Base-by-base conservation (phyloP, 345 rosid species). In the Hibiscus trionum region DNA sequence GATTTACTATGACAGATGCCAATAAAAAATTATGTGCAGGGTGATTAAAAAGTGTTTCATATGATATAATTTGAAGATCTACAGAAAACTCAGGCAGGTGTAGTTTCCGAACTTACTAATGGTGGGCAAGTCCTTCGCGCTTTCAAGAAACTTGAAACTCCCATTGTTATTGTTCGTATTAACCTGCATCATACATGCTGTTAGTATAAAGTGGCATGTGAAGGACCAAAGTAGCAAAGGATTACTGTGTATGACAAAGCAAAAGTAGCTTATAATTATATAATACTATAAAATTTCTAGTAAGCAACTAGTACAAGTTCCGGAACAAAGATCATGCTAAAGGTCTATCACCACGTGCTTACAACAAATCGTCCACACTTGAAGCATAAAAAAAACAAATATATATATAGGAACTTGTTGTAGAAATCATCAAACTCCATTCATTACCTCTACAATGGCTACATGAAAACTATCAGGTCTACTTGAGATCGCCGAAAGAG, bases 371-470 rank as follows among this genome's bases (percentile, higher is more conserved):
- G 49, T 37, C 39, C 19, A 33, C 37, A 63, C 35, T 68, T 67
- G 58, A 53, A 66, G 67, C 37, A 33, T 33, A 33, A 33, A 33
- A 33, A 35, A 35, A 35, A 35, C 39, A 35, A 35, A 35, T 6
- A 35, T 33, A 35, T 33, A 3, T 35, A 35, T 35, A 35, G 7
- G 5, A 35, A 37, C 8, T 37, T 37, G 1, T 50, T 4, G 4
- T 15, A 26, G 67, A 66, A 62, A 39, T 10, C 7, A 50, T 50
- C 37, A 21, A 49, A 69, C 27, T 60, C 39, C 59, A 66, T 74
- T 81, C 47, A 61, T 74, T 82, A 90, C 93, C 99, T 88, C 97
- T 1, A 91, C 89, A 59, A 95, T 85, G 44, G 99, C 99, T 76
- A 86, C 81, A 73, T 95, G 97, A 78, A 87, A 95, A 83, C 80